phyloP scores from a whole-genome alignment of 2,329 filamentous ascomycete species.

The Talaromyces sp. region DNA sequence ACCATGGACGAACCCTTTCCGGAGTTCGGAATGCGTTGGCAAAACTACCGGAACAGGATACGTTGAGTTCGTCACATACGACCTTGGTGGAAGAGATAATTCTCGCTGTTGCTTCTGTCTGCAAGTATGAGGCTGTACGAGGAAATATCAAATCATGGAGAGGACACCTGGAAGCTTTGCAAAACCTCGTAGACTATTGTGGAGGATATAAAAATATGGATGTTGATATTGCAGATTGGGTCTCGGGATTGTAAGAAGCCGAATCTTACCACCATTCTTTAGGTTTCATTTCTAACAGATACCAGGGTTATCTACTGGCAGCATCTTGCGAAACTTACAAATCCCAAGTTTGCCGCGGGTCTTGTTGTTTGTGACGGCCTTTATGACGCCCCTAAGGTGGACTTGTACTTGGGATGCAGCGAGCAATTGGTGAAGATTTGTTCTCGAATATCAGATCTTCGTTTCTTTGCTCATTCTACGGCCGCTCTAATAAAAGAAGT shows the following conservation, averaged over 20 bases:
- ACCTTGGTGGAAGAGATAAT: constrained; percentile 26
- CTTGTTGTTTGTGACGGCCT: constrained; percentile 18
- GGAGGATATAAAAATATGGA: constrained; percentile 28
- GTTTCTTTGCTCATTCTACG: constrained; percentile 7
- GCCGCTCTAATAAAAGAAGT: constrained; percentile 23
- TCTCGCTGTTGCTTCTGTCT: constrained; percentile 32
- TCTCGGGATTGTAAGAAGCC: constrained; percentile 29
- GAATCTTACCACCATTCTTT: neutral
- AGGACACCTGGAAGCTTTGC: constrained; percentile 32
- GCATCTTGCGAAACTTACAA: constrained; percentile 31
- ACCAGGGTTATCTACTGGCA: constrained; percentile 31
- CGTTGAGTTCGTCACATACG: constrained; percentile 6
- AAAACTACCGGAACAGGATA: constrained; percentile 12
- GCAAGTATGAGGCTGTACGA: constrained; percentile 35
- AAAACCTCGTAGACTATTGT: constrained; percentile 28
- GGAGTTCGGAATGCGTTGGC: constrained; percentile 25
- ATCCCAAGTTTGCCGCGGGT: constrained; percentile 21
- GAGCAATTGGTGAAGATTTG: constrained; percentile 32
- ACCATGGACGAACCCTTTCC: constrained; percentile 30
- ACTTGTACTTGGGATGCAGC: constrained; percentile 35
- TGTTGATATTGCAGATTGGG: constrained; percentile 26
- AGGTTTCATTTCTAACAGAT: constrained; percentile 3
- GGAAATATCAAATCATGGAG: constrained; percentile 36
- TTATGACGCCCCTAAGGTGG: constrained; percentile 25
- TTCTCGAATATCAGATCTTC: constrained; percentile 28